Conservation (phyloP, 768 basidiomycete genomes). For the Mycena rebaudengoi region DNA sequence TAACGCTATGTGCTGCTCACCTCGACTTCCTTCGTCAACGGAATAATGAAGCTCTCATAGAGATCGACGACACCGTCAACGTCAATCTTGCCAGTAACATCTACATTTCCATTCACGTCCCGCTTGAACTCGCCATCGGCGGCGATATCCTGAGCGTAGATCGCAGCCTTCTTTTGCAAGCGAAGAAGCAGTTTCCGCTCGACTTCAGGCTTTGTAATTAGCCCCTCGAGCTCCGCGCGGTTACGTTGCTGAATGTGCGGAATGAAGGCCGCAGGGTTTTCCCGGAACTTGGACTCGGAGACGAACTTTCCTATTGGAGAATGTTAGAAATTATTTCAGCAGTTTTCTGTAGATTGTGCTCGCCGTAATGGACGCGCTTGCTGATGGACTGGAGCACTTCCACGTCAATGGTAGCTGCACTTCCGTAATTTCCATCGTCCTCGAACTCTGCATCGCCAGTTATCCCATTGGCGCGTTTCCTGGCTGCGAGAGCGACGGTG, state of each 20-base stretch:
- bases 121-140: slow-evolving; percentile 58
- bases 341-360: slow-evolving; percentile 27
- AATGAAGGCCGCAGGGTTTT: slow-evolving; percentile 86
- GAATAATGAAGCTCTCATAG: slow-evolving; percentile 96
- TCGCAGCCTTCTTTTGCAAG: slow-evolving; percentile 83
- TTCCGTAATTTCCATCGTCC: slow-evolving; percentile 98
- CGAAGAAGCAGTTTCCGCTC: slow-evolving; percentile 85
- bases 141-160: slow-evolving; percentile 85
- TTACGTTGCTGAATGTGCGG: slow-evolving; percentile 90
- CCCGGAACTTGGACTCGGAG: slow-evolving; percentile 95
- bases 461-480: slow-evolving; percentile 74
- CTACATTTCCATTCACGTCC: slow-evolving; percentile 46
- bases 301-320: slow-evolving; percentile 98
- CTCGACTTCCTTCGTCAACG: slow-evolving; percentile 98
- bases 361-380: slow-evolving; percentile 98
- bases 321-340: not conserved
- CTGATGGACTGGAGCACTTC: slow-evolving; percentile 98
- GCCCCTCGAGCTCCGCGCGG: slow-evolving; percentile 74
- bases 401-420: slow-evolving; percentile 92
- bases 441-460: slow-evolving; percentile 74
- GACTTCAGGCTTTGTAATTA: slow-evolving; percentile 98
- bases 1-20: slow-evolving; percentile 52
- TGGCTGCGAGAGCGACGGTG: slow-evolving; percentile 69
- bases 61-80: slow-evolving; percentile 92
- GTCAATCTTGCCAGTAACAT: slow-evolving; percentile 75